Percentiles rank a stretch among this genome's conserved stretches.
phyloP scores from a whole-genome alignment of 176 grass and related monocot species.

The Triticum aestivum region IWGSC_CS_RefSeq_v2.1 NC_057808.1:36199577-36200076 shows the following conservation, averaged over 20 bases:
- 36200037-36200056: neutral
- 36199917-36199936: constrained; percentile 33
- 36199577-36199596: constrained; percentile 13
- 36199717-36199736: constrained; percentile 30
- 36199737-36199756: constrained; percentile 14
- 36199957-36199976: constrained; percentile 2
- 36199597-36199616: constrained; percentile 23
- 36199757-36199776: constrained; percentile 8
- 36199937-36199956: constrained; percentile 20
- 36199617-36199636: constrained; percentile 12
- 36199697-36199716: constrained; percentile 20
- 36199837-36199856: constrained; percentile 10
- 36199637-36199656: neutral
- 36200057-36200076: neutral
- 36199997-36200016: neutral
- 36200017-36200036: neutral
- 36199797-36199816: constrained; percentile 11
- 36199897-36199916: constrained; percentile 28
- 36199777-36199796: neutral
- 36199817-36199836: neutral
- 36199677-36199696: constrained; percentile 18
- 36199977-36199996: constrained; percentile 40
- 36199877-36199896: constrained; percentile 19
- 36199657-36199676: constrained; percentile 12
- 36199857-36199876: neutral